Evolutionary conservation across 164 flowering plant species (phyloP), one percentile per base, ranked within the genome.

Genomic region (Umbellularia californica): DNA sequence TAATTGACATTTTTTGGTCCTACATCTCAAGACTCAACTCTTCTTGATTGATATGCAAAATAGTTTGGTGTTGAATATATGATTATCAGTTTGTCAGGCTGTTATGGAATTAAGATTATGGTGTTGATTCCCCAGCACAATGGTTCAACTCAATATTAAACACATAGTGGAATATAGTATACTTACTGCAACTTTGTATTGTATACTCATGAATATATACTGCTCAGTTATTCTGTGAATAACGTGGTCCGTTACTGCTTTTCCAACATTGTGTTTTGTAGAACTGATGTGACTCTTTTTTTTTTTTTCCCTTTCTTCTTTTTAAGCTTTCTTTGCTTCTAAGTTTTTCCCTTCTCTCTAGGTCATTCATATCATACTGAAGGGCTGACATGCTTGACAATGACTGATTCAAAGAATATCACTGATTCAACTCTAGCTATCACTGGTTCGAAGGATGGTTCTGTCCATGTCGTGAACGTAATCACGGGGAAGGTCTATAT

Each of bases 321-420:
- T 55, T 13, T 55, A 19, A 19, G 12, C 2, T 27, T 55, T 5
- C 41, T 62, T 35, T 28, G 62, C 12, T 52, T 52, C 17, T 70
- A 25, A 70, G 13, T 13, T 2, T 28, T 72, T 9, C 27, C 14
- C 33, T 60, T 50, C 58, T 77, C 5, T 76, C 33, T 58, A 93
- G 99, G 95, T 82, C 90, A 95, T 84, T 87, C 90, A 17, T 93
- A 88, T 84, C 97, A 93, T 78, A 85, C 85, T 7, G 88, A 88
- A 58, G 97, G 93, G 25, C 65, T 95, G 81, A 93, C 97, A 75
- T 93, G 95, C 83, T 81, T 93, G 84, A 68, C 88, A 64, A 82
- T 93, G 23, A 89, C 78, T 80, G 60, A 55, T 55, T 55, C 60
- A 19, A 55, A 55, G 60, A 55, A 55, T 15, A 55, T 55, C 69